These are phyloP conservation scores for Globisporangium spinosum DNA, from an alignment of 352 stramenopile species.

Conservation along the genomic window DNA sequence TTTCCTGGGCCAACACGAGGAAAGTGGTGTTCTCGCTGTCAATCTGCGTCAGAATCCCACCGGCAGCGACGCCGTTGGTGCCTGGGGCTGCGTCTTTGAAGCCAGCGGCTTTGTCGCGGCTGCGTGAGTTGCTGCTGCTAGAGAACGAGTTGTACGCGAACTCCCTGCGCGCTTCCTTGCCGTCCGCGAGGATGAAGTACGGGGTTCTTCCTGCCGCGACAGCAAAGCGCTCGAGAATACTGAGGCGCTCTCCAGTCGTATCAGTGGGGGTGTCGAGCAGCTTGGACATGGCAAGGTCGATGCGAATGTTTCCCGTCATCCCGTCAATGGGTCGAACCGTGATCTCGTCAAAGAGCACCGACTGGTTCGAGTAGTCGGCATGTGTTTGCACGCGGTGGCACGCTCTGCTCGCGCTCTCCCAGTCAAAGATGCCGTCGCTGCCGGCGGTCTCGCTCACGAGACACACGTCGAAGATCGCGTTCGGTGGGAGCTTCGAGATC, in stretches of 20 bases:
- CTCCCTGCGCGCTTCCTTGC: constrained; percentile 33
- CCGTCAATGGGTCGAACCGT: constrained; percentile 33
- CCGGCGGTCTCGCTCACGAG: constrained; percentile 65
- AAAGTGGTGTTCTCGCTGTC: constrained; percentile 45
- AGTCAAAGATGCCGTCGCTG: constrained; percentile 64
- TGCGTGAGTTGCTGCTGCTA: constrained; percentile 11
- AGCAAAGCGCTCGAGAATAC: constrained; percentile 21
- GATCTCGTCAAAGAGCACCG: constrained; percentile 52
- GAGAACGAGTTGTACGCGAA: constrained; percentile 39
- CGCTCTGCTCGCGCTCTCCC: constrained; percentile 23
- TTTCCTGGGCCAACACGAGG: constrained; percentile 32
- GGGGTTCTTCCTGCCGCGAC: constrained; percentile 35
- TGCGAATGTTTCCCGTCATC: constrained; percentile 39
- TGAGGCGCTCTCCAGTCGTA: background rate
- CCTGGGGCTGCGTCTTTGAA: constrained; percentile 35
- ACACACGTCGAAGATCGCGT: constrained; percentile 73
- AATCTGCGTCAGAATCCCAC: constrained; percentile 39
- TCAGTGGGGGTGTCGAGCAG: constrained; percentile 25
- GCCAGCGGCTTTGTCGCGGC: background rate
- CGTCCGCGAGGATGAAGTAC: constrained; percentile 64
- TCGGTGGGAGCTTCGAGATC: constrained; percentile 57
- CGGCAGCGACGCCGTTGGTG: constrained; percentile 37
- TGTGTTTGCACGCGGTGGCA: constrained; percentile 61
- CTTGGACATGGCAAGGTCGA: constrained; percentile 58
- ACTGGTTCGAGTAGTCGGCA: constrained; percentile 80